Conservation (phyloP, 371 early-diverging fungal species). For the Rhizopus delemar region DNA sequence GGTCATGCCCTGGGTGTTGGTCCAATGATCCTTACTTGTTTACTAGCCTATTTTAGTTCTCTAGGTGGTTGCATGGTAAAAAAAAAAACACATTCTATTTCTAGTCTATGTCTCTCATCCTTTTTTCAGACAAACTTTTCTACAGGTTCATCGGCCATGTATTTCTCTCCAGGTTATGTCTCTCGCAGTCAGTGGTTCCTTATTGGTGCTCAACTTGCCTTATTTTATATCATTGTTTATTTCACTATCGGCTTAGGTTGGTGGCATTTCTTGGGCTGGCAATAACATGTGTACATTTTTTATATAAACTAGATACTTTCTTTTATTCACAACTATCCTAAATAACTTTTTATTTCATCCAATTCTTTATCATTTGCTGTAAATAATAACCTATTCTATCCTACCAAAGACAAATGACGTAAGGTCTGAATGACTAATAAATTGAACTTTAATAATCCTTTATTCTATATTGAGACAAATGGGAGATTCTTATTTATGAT, state of each 20-base stretch:
- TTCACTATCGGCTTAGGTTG: slow-evolving; percentile 68
- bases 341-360: too few species aligned
- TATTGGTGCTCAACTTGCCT: slow-evolving; percentile 55
- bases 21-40: slow-evolving; percentile 56
- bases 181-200: slow-evolving; percentile 62
- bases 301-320: background rate
- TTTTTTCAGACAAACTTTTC: slow-evolving; percentile 58
- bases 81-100: background rate
- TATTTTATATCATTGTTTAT: slow-evolving; percentile 55
- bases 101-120: slow-evolving; percentile 2
- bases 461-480: too few species aligned
- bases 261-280: slow-evolving; percentile 65
- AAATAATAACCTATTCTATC: too few species aligned
- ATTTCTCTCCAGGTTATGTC: slow-evolving; percentile 63
- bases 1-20: slow-evolving; percentile 64
- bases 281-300: background rate
- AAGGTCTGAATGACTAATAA: too few species aligned
- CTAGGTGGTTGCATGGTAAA: slow-evolving; percentile 67
- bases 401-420: too few species aligned
- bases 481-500: too few species aligned
- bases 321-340: background rate
- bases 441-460: too few species aligned
- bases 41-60: slow-evolving; percentile 69
- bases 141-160: slow-evolving; percentile 62
- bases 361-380: too few species aligned